These are phyloP conservation scores for Isoetes taiwanensis DNA, from an alignment of 75 land plant species.

Conservation along the genomic window DNA sequence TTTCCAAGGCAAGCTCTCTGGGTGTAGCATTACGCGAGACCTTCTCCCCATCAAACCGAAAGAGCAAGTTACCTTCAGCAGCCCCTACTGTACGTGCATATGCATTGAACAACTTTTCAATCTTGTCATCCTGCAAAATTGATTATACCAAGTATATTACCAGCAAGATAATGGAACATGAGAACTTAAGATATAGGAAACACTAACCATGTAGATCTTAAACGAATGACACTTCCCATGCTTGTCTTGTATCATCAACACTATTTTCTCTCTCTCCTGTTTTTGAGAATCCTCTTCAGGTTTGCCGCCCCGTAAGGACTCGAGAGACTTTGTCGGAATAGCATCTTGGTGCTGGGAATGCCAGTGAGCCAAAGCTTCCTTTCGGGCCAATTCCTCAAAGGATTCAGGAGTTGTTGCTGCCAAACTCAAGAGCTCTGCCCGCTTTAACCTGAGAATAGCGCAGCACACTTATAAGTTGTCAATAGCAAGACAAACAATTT, in stretches of 20 bases:
- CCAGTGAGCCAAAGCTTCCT: too few relatives aligned
- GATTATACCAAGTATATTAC: conserved; percentile 2
- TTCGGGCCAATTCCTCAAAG: conserved; percentile 27
- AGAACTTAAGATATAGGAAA: background rate
- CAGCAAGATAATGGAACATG: background rate
- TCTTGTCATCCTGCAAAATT: conserved; percentile 73
- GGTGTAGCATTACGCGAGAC: conserved; percentile 49
- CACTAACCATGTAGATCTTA: conserved; percentile 43
- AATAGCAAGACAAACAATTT: background rate
- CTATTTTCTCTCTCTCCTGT: conserved; percentile 39
- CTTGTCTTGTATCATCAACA: conserved; percentile 59
- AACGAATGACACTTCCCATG: conserved; percentile 36
- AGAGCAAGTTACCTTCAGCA: conserved; percentile 23
- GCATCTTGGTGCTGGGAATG: too few relatives aligned
- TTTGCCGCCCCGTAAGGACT: conserved; percentile 15
- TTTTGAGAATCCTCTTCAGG: conserved; percentile 12
- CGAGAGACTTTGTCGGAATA: conserved; percentile 29
- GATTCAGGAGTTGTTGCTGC: conserved; percentile 32
- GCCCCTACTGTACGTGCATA: conserved; percentile 41
- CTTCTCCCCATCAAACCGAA: conserved; percentile 77
- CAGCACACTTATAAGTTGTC: background rate
- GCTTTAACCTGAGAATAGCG: conserved; percentile 32
- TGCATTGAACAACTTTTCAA: conserved; percentile 61
- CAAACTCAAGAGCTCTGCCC: conserved; percentile 41
- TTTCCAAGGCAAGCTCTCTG: conserved; percentile 47